Evolutionary conservation across 805 yeast species (phyloP).

Genomic region (Wickerhamomyces hampshirensis): DNA sequence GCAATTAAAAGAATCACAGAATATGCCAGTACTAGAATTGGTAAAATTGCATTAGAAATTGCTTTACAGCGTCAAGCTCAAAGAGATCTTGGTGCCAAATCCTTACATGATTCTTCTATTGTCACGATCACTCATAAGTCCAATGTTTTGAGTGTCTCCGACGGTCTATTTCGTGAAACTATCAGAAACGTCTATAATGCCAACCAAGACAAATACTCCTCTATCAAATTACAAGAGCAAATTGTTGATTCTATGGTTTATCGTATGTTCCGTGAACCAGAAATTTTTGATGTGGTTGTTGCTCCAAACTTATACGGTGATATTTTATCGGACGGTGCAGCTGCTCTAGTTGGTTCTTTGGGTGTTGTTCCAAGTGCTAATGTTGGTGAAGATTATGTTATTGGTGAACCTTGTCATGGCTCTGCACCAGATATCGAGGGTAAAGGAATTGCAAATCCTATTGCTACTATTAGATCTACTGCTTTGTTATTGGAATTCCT

Average conservation of each 20-base stretch:
- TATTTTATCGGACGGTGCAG: constrained; percentile 95
- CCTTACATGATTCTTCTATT: constrained; percentile 50
- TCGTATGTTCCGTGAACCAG: constrained; percentile 98
- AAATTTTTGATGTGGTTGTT: constrained; percentile 94
- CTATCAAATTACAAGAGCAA: constrained; percentile 81
- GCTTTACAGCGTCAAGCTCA: constrained; percentile 86
- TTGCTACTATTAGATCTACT: constrained; percentile 96
- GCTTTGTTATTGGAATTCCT: constrained; percentile 96
- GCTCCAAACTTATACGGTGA: constrained; percentile 99
- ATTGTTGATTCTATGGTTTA: constrained; percentile 99
- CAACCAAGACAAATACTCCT: constrained; percentile 50
- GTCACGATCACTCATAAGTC: constrained; percentile 96
- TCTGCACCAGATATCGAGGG: constrained; percentile 99
- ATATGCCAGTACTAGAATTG: constrained; percentile 78
- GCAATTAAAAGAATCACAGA: constrained; percentile 96
- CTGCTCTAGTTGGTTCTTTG: constrained; percentile 94
- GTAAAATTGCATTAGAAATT: constrained; percentile 86
- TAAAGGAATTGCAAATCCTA: constrained; percentile 89
- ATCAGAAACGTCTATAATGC: constrained; percentile 40
- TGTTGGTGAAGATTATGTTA: constrained; percentile 93
- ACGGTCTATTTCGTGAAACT: constrained; percentile 94
- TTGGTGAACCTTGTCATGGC: constrained; percentile 99
- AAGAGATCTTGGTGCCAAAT: constrained; percentile 57
- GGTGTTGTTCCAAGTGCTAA: constrained; percentile 98
- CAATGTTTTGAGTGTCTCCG: constrained; percentile 86